Evolutionary conservation across 2,329 filamentous ascomycete species (phyloP), one percentile per base, ranked within the genome.

Genomic region (Simplicillium sp.): DNA sequence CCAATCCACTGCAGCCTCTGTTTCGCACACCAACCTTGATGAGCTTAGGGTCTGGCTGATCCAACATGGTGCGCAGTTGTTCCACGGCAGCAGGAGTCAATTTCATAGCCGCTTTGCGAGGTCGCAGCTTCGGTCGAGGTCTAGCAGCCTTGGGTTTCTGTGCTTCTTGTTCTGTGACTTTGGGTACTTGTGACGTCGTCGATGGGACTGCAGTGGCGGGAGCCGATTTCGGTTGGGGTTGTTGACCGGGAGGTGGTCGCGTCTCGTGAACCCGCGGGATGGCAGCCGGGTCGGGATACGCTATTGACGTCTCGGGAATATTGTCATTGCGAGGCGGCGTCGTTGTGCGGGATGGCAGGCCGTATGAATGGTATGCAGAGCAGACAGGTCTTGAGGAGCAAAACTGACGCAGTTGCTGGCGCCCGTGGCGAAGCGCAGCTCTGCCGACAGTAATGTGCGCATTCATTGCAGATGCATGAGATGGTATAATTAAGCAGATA

Each of bases 11-110:
- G 64, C 92, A 98, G 9, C 92, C 92, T 49, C 87, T 77, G 62
- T 95, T 96, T 61, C 84, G 87, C 46, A 97, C 92, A 11, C 92
- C 89, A 6, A 98, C 86, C 53, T 92, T 82, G 60, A 98, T 95
- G 49, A 95, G 73, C 66, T 95, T 94, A 2, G 89, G 88, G 18
- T 92, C 80, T 0, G 92, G 92, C 54, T 88, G 82, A 46, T 89
- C 78, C 7, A 96, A 74, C 31, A 98, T 66, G 14, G 74, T 71
- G 43, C 78, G 78, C 29, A 98, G 71, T 53, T 94, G 88, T 36
- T 80, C 70, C 3, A 95, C 82, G 0, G 92, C 92, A 1, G 80
- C 67, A 0, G 85, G 76, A 0, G 89, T 89, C 17, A 98, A 73
- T 50, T 78, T 87, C 70, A 98, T 90, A 2, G 90, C 87, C 1